Evolutionary conservation across 225 moss, liverwort and hornwort genomes (phyloP), one percentile per base, ranked within the genome.

Genomic region (Polytrichum commune): DNA sequence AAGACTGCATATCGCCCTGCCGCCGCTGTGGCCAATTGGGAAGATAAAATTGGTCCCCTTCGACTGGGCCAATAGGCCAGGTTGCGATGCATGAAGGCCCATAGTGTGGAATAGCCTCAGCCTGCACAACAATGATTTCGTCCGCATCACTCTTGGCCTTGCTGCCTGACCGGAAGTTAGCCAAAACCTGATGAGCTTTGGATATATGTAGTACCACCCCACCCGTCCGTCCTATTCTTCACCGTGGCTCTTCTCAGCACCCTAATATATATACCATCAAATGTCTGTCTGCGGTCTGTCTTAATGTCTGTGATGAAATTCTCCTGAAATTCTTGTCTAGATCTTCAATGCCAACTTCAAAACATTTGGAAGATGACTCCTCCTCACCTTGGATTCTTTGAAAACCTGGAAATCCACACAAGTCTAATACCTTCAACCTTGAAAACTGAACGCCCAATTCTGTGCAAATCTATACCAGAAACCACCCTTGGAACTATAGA

Each of bases 41-140:
- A 27, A 70, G 55, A 69, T 27, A 61, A 71, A 19, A 63, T 19
- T 60, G 20, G 64, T 28, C 66, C 46, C 46, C 13, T 9, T 30
- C 68, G 69, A 8, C 19, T 30, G 29, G 19, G 74, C 55, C 68
- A 69, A n/a, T 18, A 73, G 24, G 53, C 53, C 32, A 18, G 62
- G 20, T 33, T 60, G 64, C 18, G 63, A 63, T 19, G 19, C 62
- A 63, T 56, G 75, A 55, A 63, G 66, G 10, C 53, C 69, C 61
- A 28, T 54, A 54, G 28, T 20, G 53, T 68, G 71, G 3, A 76
- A 7, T n/a, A 64, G 55, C 63, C 66, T 65, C 56, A 82, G 56
- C 74, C 62, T 79, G 72, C 76, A 69, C 66, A 85, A 27, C 66
- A 79, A 60, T n/a, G 57, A 22, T 66, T 66, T 74, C 62, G 72